These are phyloP conservation scores for Boletellus emodensis DNA, from an alignment of 768 basidiomycete species.

Conservation along the genomic window DNA sequence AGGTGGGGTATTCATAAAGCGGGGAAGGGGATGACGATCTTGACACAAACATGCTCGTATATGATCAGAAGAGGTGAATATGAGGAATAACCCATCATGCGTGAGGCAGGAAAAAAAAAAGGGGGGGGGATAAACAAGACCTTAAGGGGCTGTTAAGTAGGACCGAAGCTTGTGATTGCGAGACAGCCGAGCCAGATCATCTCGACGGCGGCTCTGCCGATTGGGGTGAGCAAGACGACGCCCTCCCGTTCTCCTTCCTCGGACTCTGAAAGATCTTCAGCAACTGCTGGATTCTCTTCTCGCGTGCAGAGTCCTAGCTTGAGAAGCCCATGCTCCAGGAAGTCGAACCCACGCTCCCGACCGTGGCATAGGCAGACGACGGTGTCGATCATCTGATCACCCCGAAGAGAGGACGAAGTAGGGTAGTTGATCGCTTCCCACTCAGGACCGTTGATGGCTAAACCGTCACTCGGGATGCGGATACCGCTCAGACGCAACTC, in stretches of 20 bases:
- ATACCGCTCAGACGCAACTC: constrained; percentile 73
- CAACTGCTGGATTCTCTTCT: constrained; percentile 23
- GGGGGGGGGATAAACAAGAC: no score
- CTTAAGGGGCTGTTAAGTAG: constrained; percentile 6
- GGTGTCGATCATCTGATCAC: constrained; percentile 36
- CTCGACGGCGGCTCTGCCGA: constrained; percentile 49
- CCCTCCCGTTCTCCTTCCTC: constrained; percentile 42
- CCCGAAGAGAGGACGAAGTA: constrained; percentile 26
- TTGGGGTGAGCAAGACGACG: constrained; percentile 41
- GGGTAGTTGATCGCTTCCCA: constrained; percentile 42
- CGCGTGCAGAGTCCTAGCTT: constrained; percentile 62
- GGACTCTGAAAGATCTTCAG: constrained; percentile 21
- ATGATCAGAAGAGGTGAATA: constrained; percentile 1
- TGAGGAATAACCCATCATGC: constrained; percentile 8
- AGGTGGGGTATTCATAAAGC: constrained; percentile 4
- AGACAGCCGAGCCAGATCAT: constrained; percentile 55
- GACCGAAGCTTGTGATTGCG: constrained; percentile 43
- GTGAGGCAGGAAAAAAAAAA: neutral
- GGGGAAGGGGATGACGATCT: neutral
- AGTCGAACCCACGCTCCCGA: constrained; percentile 67
- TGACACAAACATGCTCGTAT: neutral
- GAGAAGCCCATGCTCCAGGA: constrained; percentile 73
- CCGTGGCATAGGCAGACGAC: constrained; percentile 59
- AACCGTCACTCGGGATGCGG: constrained; percentile 66
- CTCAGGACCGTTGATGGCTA: constrained; percentile 63